These are phyloP conservation scores for Codiaeum variegatum DNA, from an alignment of 441 rosid species.

Conservation along the genomic window DNA sequence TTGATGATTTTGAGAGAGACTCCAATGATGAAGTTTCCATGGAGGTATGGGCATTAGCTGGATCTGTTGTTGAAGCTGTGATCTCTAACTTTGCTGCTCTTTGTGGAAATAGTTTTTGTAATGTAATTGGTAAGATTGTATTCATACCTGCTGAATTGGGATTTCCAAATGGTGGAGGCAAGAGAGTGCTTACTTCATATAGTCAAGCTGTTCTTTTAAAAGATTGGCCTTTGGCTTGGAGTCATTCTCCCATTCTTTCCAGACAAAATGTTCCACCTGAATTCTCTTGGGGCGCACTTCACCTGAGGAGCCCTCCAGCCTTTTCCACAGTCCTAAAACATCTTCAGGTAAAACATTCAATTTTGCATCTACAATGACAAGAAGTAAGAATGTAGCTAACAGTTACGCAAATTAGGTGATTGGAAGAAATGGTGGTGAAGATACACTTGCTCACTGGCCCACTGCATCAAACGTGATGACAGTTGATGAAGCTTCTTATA, in stretches of 20 bases:
- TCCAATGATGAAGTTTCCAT: conserved; percentile 54
- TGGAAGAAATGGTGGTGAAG: conserved; percentile 93
- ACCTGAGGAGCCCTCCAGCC: conserved; percentile 83
- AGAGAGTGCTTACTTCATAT: conserved; percentile 84
- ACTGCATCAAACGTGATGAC: conserved; percentile 71
- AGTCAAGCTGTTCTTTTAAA: conserved; percentile 70
- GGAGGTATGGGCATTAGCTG: conserved; percentile 84
- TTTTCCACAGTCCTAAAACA: conserved; percentile 81
- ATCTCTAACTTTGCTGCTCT: conserved; percentile 82
- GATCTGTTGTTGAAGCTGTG: conserved; percentile 83
- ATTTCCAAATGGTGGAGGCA: conserved; percentile 70
- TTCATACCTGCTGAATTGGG: conserved; percentile 93
- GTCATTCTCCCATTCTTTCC: conserved; percentile 78
- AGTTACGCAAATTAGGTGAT: conserved; percentile 47
- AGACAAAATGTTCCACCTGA: conserved; percentile 88
- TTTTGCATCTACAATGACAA: conserved; percentile 13
- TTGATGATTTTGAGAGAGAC: conserved; percentile 63
- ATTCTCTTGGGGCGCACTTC: conserved; percentile 81
- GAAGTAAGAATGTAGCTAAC: conserved; percentile 22
- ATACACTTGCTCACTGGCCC: conserved; percentile 98
- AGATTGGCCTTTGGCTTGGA: conserved; percentile 99
- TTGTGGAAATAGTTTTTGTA: conserved; percentile 81
- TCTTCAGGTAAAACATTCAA: conserved; percentile 57
- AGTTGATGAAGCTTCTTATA: conserved; percentile 73
- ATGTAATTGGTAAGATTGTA: conserved; percentile 68